Evolutionary conservation across 495 filamentous ascomycete species (phyloP).

Genomic region (Penicillium parvum): DNA sequence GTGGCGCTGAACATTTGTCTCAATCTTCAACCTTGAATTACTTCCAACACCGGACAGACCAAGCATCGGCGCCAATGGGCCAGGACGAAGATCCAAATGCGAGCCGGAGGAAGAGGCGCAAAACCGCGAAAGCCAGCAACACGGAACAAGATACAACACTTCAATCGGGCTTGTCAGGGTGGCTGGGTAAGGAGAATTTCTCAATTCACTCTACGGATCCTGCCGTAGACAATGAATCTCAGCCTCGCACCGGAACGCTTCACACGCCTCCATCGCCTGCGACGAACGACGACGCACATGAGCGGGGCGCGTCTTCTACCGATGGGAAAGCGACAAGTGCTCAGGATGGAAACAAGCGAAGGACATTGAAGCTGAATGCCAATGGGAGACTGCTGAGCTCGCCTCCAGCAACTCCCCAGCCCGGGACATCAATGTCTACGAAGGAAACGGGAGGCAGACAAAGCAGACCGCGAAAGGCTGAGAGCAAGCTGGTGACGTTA

Average conservation of each 20-base stretch:
- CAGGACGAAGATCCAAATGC: constrained; percentile 42
- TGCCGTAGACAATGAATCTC: too few relatives aligned
- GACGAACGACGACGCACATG: background rate
- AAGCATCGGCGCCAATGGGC: background rate
- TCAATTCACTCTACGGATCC: background rate
- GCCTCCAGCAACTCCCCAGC: constrained; percentile 28
- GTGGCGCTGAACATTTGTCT: background rate
- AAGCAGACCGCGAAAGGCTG: constrained; percentile 16
- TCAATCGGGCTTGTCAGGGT: constrained; percentile 14
- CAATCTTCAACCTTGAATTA: background rate
- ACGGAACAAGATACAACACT: constrained; percentile 5
- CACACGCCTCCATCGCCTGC: background rate
- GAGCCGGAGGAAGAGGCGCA: constrained; percentile 47
- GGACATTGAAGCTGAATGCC: constrained; percentile 49
- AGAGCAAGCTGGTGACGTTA: constrained; percentile 36
- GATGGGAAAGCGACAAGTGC: background rate
- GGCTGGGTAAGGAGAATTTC: constrained; percentile 14
- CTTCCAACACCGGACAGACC: background rate
- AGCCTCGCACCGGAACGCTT: background rate
- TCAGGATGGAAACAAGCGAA: constrained; percentile 23
- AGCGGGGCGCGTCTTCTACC: background rate
- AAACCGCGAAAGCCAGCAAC: constrained; percentile 36
- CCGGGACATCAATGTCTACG: constrained; percentile 20
- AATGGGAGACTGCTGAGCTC: constrained; percentile 57
- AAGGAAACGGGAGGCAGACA: constrained; percentile 23